Percentiles rank a stretch among this genome's conserved stretches.
Evolutionary conservation across 2,329 filamentous ascomycete species (phyloP).

Genomic region (Claviceps sp.): DNA sequence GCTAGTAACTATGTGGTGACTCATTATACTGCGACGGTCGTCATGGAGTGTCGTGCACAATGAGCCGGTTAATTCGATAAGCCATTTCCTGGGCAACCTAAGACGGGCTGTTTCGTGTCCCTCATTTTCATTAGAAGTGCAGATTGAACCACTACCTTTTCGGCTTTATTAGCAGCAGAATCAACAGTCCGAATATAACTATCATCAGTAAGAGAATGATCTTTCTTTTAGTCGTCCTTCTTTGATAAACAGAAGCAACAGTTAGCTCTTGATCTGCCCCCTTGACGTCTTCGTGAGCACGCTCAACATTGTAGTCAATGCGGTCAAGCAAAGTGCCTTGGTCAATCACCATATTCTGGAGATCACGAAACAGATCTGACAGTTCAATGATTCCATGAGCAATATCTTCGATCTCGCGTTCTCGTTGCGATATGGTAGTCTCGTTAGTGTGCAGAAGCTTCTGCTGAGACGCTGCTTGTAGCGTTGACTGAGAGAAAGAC

Average conservation of each 20-base stretch:
- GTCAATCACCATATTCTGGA: slow-evolving; percentile 91
- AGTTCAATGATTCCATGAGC: slow-evolving; percentile 96
- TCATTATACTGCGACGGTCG: no score
- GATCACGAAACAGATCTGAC: slow-evolving; percentile 89
- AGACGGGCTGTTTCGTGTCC: not conserved
- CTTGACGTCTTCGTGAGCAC: slow-evolving; percentile 88
- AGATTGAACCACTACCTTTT: slow-evolving; percentile 32
- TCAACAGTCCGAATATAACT: slow-evolving; percentile 75
- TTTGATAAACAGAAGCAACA: slow-evolving; percentile 80
- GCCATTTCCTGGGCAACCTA: not conserved
- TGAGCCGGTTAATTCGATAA: not conserved
- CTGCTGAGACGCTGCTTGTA: slow-evolving; percentile 64
- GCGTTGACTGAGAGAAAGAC: slow-evolving; percentile 77
- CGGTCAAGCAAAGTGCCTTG: slow-evolving; percentile 85
- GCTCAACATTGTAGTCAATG: slow-evolving; percentile 96
- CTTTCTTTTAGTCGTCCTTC: slow-evolving; percentile 77
- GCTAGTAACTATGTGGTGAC: no score
- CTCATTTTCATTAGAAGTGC: not conserved
- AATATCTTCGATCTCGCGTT: slow-evolving; percentile 95
- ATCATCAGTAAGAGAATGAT: slow-evolving; percentile 80
- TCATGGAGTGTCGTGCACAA: not conserved
- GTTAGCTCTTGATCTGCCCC: slow-evolving; percentile 84
- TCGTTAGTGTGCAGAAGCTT: slow-evolving; percentile 64
- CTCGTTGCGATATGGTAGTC: slow-evolving; percentile 73
- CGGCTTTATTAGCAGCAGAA: slow-evolving; percentile 69